Base-by-base conservation (phyloP, 2,329 filamentous ascomycete species). In the Aspergillus neotritici region DNA sequence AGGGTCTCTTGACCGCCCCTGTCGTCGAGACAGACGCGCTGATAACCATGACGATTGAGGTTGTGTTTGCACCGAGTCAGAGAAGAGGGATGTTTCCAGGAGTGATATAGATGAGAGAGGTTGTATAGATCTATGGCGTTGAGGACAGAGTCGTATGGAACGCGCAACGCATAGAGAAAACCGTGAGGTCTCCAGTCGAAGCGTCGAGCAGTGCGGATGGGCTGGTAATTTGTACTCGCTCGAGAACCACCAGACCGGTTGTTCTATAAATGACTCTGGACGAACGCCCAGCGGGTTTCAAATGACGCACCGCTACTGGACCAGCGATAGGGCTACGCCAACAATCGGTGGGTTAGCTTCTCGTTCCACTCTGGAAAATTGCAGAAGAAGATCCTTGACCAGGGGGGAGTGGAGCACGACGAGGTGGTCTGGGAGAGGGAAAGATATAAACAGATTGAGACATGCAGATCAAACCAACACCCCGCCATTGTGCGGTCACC, bases 1-100 rank as follows among this genome's bases (percentile, higher is more conserved):
- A 53, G 31, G 62, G 57, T 33, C 62, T 52, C 47, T 64, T 64
- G 51, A 57, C 55, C 40, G 55, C 51, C 31, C 57, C 54, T 43
- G 49, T 50, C 30, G 53, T 48, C 12, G 56, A 35, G 29, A 50
- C 50, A 36, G 57, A 51, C 40, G 53, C 52, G 29, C 40, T 56
- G 47, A 59, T 55, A 46, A 64, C 62, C 62, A 64, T 64, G 31
- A 29, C 48, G 49, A 36, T 33, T 31, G 21, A 25, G 21, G 21
- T 25, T 8, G 5, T 25, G 21, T 25, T 6, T 9, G 7, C 21
- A 25, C 21, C 21, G 21, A 21, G 21, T 21, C 21, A 21, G 21
- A 21, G 21, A 6, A 21, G 4, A 21, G 21, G 21, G 7, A 21
- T 21, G 21, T 21, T 21, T 21, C 5, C 4, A 21, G 7, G 5